A percentile compares a stretch with the other conserved stretches of the same genome.
Conservation (phyloP, 192 early-diverging fungal genomes). For the Coemansia sp. region DNA sequence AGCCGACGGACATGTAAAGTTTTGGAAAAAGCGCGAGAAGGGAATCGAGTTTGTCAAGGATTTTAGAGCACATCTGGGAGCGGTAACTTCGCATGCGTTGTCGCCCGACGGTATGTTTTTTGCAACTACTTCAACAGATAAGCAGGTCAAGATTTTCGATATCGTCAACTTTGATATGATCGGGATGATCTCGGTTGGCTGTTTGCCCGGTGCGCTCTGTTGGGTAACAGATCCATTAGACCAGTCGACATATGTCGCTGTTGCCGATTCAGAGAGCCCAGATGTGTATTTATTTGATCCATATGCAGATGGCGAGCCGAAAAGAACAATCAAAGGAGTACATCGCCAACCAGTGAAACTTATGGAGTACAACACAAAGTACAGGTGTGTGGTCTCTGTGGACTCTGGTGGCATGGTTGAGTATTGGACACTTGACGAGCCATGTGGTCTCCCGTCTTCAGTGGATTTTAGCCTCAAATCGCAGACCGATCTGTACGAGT, state of each 20-base stretch:
- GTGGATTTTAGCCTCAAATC: constrained; percentile 82
- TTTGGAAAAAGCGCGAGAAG: constrained; percentile 92
- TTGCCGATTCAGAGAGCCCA: constrained; percentile 70
- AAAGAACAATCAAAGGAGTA: constrained; percentile 62
- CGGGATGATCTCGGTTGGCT: constrained; percentile 82
- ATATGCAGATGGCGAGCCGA: constrained; percentile 59
- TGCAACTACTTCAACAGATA: constrained; percentile 81
- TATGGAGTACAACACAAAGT: constrained; percentile 76
- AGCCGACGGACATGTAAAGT: constrained; percentile 95
- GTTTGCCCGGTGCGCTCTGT: constrained; percentile 71
- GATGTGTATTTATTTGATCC: constrained; percentile 83
- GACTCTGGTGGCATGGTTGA: constrained; percentile 90
- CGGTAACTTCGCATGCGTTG: constrained; percentile 56
- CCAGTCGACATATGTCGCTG: constrained; percentile 77
- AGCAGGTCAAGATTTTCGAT: constrained; percentile 91
- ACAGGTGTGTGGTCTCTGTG: constrained; percentile 76
- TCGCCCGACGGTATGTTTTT: constrained; percentile 78
- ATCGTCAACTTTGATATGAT: constrained; percentile 99
- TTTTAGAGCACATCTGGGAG: constrained; percentile 79
- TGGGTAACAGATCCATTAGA: constrained; percentile 87
- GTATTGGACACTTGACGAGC: constrained; percentile 83
- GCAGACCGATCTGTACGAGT: constrained; percentile 96
- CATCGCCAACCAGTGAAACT: constrained; percentile 73
- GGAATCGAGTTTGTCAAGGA: constrained; percentile 99
- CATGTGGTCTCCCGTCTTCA: constrained; percentile 58